A percentile compares a stretch with the other conserved stretches of the same genome.
Conservation (phyloP, 495 filamentous ascomycete species). For the Neurospora pannonica region DNA sequence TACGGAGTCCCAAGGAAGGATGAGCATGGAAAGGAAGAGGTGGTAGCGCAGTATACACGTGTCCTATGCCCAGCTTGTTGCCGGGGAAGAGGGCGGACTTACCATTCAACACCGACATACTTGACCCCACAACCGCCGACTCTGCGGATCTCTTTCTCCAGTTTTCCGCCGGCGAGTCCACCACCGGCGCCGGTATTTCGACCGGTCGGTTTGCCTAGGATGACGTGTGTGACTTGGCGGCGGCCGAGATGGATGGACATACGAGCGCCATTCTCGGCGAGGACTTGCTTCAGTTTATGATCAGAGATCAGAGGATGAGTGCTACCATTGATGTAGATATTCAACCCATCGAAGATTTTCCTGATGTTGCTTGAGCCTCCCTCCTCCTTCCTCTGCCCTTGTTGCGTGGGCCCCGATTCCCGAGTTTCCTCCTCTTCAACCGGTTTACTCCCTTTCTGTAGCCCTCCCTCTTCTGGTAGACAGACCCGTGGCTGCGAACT, state of each 20-base stretch:
- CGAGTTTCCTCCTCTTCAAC: not conserved
- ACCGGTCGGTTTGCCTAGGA: constrained; percentile 54
- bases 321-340: constrained; percentile 82
- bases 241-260: constrained; percentile 60
- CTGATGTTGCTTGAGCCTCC: constrained; percentile 15
- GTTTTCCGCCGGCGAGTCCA: constrained; percentile 68
- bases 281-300: constrained; percentile 71
- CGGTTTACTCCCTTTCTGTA: not conserved
- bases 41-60: not conserved
- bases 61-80: not conserved
- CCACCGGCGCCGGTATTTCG: constrained; percentile 52
- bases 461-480: not conserved
- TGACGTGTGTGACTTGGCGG: constrained; percentile 74
- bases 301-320: constrained; percentile 75
- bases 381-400: constrained; percentile 28
- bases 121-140: constrained; percentile 60
- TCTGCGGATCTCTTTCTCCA: constrained; percentile 68
- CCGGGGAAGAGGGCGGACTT: constrained; percentile 13
- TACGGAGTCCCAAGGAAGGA: not conserved
- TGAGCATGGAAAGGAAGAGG: constrained; percentile 3
- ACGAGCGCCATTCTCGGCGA: constrained; percentile 62
- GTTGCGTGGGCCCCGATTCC: constrained; percentile 20
- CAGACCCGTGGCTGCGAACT: not conserved
- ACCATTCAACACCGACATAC: constrained; percentile 81
- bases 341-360: constrained; percentile 54